Conservation (phyloP, 371 early-diverging fungal species). For the Mucor saturninus region DNA sequence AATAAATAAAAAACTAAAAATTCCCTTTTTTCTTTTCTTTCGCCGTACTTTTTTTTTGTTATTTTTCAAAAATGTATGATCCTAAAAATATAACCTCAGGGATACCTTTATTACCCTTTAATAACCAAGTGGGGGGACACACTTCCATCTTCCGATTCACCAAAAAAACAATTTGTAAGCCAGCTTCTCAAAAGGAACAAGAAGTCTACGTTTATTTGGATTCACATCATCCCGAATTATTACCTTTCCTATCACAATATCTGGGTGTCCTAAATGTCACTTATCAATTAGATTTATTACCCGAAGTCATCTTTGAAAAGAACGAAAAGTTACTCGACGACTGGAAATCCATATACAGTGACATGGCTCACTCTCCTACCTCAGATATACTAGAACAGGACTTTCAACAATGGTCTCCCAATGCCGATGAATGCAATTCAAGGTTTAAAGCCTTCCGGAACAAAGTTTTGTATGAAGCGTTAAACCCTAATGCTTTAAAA, state of each 20-base stretch:
- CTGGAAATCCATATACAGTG: slow-evolving; percentile 32
- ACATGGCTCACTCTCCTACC: background rate
- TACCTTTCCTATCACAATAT: slow-evolving; percentile 42
- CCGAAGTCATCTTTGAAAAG: slow-evolving; percentile 73
- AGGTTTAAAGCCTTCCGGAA: slow-evolving; percentile 55
- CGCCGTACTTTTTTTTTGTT: background rate
- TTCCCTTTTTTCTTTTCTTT: background rate
- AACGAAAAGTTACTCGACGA: slow-evolving; percentile 75
- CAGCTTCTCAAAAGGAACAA: slow-evolving; percentile 36
- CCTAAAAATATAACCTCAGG: slow-evolving; percentile 24
- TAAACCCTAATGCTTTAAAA: slow-evolving; percentile 65
- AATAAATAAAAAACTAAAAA: background rate
- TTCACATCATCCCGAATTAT: slow-evolving; percentile 30
- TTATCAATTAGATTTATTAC: slow-evolving; percentile 30
- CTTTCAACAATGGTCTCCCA: slow-evolving; percentile 43
- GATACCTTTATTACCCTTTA: slow-evolving; percentile 39
- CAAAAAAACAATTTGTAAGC: slow-evolving; percentile 44
- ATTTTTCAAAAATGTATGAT: slow-evolving; percentile 11
- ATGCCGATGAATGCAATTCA: slow-evolving; percentile 17
- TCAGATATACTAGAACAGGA: slow-evolving; percentile 14
- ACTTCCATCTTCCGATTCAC: slow-evolving; percentile 47
- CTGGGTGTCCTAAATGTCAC: slow-evolving; percentile 38
- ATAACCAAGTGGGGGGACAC: slow-evolving; percentile 51
- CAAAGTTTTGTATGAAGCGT: slow-evolving; percentile 68
- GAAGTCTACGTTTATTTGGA: slow-evolving; percentile 36